A percentile compares a stretch with the other conserved stretches of the same genome.
Evolutionary conservation across 805 yeast genomes (phyloP).

Genomic region (Metschnikowia continentalis): DNA sequence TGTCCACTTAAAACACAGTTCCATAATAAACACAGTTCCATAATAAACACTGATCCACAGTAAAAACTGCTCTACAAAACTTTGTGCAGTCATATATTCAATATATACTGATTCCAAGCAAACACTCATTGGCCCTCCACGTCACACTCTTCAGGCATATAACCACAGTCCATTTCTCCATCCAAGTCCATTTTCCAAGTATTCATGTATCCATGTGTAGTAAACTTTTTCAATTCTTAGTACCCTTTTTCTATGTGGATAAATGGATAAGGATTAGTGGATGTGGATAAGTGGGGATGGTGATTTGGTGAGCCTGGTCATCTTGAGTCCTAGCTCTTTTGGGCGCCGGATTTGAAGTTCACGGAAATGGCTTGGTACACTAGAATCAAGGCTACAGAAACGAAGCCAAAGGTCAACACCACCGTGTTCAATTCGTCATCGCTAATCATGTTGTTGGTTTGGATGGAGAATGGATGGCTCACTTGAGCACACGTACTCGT

Average conservation of each 20-base stretch:
- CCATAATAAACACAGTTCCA: not conserved
- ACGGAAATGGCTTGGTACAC: constrained; percentile 66
- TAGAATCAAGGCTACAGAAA: constrained; percentile 66
- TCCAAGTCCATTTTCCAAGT: not conserved
- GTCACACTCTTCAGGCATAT: not conserved
- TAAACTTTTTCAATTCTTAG: no score
- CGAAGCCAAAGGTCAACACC: constrained; percentile 69
- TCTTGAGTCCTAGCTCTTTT: not conserved
- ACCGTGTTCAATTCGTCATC: constrained; percentile 75
- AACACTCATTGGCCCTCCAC: not conserved
- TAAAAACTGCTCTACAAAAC: not conserved
- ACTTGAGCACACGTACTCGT: constrained; percentile 3
- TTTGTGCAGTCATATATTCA: not conserved
- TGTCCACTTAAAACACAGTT: no score
- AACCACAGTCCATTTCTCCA: not conserved
- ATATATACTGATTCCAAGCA: not conserved
- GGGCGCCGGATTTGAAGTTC: constrained; percentile 28
- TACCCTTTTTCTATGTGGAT: no score
- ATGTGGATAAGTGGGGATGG: no score
- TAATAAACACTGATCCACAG: not conserved
- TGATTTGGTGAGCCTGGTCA: no score
- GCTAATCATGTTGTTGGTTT: constrained; percentile 56
- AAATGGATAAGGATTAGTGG: no score
- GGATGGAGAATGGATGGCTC: not conserved
- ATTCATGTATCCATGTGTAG: no score